A percentile compares a stretch with the other conserved stretches of the same genome.
phyloP scores from a whole-genome alignment of 306 rosid species.

The Cucurbita pepo region DNA sequence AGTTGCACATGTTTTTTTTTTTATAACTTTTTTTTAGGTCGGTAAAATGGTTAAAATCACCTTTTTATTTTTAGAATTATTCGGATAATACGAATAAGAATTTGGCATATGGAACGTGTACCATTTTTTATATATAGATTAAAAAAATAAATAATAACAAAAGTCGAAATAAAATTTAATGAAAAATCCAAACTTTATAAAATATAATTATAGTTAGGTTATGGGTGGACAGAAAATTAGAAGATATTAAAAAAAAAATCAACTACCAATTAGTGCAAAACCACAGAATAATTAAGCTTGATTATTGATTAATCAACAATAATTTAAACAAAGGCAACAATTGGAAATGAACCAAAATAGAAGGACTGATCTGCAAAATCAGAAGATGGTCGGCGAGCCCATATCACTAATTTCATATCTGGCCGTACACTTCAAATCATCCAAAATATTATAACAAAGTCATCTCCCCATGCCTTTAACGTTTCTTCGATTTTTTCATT shows the following conservation, averaged over 20 bases:
- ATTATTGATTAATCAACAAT: conserved; percentile 1
- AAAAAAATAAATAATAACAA: not conserved
- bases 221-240: not conserved
- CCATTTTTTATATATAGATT: too few species aligned
- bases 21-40: too few species aligned
- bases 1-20: too few species aligned
- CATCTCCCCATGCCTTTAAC: not conserved
- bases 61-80: too few species aligned
- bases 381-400: conserved; percentile 9
- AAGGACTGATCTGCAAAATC: not conserved
- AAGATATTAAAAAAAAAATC: not conserved
- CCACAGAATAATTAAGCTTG: not conserved
- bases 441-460: not conserved
- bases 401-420: not conserved
- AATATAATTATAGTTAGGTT: not conserved
- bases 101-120: too few species aligned
- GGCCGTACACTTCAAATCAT: conserved; percentile 4
- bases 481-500: not conserved
- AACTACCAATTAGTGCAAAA: not conserved
- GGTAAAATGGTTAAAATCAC: too few species aligned
- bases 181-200: not conserved
- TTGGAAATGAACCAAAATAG: not conserved
- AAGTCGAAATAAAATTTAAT: not conserved
- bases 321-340: not conserved
- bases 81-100: too few species aligned